phyloP scores from a whole-genome alignment of 768 basidiomycete species.

The Hydnomerulius pinastri region DNA sequence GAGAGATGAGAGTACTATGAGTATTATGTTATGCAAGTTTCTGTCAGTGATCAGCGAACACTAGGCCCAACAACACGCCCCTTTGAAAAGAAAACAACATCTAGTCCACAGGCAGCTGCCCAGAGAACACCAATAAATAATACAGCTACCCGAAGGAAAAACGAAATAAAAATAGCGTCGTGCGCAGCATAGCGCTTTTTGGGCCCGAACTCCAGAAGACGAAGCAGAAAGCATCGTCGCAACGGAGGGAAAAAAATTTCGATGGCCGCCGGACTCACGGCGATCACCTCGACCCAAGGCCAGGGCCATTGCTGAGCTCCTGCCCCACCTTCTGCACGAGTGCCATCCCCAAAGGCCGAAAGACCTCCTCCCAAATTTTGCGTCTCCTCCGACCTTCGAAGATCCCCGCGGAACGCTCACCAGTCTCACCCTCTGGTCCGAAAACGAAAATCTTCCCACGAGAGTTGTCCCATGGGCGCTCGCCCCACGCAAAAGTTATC shows the following conservation, averaged over 20 bases:
- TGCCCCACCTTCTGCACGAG: conserved; percentile 73
- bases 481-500: conserved; percentile 75
- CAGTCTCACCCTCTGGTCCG: conserved; percentile 80
- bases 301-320: conserved; percentile 75
- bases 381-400: conserved; percentile 66
- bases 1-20: neutral
- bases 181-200: conserved; percentile 12
- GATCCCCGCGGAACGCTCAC: conserved; percentile 64
- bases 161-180: neutral
- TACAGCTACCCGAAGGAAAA: neutral
- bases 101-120: neutral
- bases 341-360: conserved; percentile 67
- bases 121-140: conserved; percentile 9
- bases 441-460: conserved; percentile 71
- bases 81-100: too few species aligned
- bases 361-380: conserved; percentile 60
- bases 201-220: neutral
- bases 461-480: conserved; percentile 64
- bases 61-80: too few species aligned
- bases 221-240: neutral
- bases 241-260: neutral
- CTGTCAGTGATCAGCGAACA: neutral
- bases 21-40: neutral
- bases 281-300: conserved; percentile 21
- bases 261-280: neutral